Evolutionary conservation across 495 filamentous ascomycete species (phyloP).

Genomic region (Penicillium bialowiezense): DNA sequence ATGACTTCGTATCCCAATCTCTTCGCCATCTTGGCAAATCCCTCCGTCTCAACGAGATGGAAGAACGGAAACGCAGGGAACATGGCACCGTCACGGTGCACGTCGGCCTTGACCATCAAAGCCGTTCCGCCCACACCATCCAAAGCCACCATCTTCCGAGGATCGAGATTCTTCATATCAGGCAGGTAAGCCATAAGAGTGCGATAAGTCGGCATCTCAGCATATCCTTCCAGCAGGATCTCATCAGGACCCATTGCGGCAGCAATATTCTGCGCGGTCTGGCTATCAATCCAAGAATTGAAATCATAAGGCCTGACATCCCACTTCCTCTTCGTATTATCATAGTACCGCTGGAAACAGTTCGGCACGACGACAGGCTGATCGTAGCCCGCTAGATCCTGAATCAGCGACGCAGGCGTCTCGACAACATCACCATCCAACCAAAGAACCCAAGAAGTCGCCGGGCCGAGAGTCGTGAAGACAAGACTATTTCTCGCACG

Average conservation of each 20-base stretch:
- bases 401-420: constrained; percentile 79
- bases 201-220: constrained; percentile 87
- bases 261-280: constrained; percentile 69
- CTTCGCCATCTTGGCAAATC: constrained; percentile 95
- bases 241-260: constrained; percentile 82
- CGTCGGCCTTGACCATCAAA: constrained; percentile 92
- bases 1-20: constrained; percentile 79
- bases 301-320: constrained; percentile 89
- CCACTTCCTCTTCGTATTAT: constrained; percentile 63
- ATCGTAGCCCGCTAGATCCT: constrained; percentile 86
- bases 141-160: constrained; percentile 60
- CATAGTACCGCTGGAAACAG: constrained; percentile 86
- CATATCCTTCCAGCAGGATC: constrained; percentile 90
- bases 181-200: constrained; percentile 87
- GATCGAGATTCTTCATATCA: constrained; percentile 52
- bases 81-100: constrained; percentile 97
- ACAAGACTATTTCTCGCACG: constrained; percentile 89
- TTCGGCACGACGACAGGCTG: constrained; percentile 90
- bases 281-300: constrained; percentile 93
- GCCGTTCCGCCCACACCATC: constrained; percentile 96
- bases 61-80: constrained; percentile 97
- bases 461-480: constrained; percentile 95
- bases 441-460: constrained; percentile 95
- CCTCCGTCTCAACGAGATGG: constrained; percentile 95
- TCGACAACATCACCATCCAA: constrained; percentile 91